Percentiles rank a stretch among this genome's conserved stretches.
Conservation (phyloP, 73 alveolate species). For the Paramecium caudatum region DNA sequence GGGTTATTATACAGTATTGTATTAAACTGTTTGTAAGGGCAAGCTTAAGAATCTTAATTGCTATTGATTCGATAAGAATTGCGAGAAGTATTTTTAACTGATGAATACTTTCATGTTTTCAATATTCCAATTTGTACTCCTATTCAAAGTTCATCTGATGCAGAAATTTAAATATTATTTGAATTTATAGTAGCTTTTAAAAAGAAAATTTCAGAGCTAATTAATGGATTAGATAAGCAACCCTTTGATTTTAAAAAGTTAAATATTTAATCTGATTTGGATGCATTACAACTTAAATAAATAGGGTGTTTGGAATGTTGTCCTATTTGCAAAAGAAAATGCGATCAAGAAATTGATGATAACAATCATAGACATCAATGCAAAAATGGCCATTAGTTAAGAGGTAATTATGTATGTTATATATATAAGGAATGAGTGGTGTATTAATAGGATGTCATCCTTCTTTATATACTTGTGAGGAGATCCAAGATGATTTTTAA, state of each 20-base stretch:
- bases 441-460: not conserved
- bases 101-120: too few species aligned
- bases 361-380: not conserved
- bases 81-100: too few species aligned
- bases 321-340: slow-evolving; percentile 16
- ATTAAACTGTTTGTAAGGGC: too few species aligned
- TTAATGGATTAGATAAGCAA: not conserved
- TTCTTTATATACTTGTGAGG: slow-evolving; percentile 3
- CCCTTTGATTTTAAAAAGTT: not conserved
- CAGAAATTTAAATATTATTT: not conserved
- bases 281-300: not conserved
- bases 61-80: too few species aligned
- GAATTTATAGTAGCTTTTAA: not conserved
- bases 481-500: not conserved
- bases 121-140: too few species aligned
- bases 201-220: not conserved
- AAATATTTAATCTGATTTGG: not conserved
- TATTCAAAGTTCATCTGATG: too few species aligned
- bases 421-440: not conserved
- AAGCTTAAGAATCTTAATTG: too few species aligned
- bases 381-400: not conserved
- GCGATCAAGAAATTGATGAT: not conserved
- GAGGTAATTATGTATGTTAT: not conserved
- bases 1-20: not conserved
- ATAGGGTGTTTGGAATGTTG: slow-evolving; percentile 25